Evolutionary conservation across 768 basidiomycete genomes (phyloP).

Genomic region (Candolleomyces aberdarensis): DNA sequence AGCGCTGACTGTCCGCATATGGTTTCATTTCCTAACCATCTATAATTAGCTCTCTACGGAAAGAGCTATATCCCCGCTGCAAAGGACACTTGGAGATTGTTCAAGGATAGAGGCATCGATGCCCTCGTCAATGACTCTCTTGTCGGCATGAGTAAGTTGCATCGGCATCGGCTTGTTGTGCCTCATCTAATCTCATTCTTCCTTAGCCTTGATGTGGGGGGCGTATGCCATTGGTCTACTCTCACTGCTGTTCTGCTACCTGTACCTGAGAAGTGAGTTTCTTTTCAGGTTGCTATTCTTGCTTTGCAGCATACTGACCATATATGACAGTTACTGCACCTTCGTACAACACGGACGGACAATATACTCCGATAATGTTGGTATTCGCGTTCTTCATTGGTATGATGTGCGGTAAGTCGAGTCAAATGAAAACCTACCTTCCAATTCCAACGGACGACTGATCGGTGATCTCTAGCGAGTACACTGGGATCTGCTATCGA

Average conservation of each 20-base stretch:
- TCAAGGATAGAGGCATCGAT: slow-evolving; percentile 76
- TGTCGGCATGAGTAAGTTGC: slow-evolving; percentile 65
- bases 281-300: background rate
- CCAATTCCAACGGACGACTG: slow-evolving; percentile 2
- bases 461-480: slow-evolving; percentile 39
- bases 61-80: slow-evolving; percentile 80
- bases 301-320: background rate
- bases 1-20: background rate
- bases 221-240: slow-evolving; percentile 74
- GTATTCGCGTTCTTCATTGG: slow-evolving; percentile 83
- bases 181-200: background rate
- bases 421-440: background rate
- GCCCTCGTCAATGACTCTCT: slow-evolving; percentile 82
- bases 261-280: slow-evolving; percentile 67
- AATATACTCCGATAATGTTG: slow-evolving; percentile 75
- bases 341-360: slow-evolving; percentile 67
- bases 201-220: slow-evolving; percentile 71
- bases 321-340: slow-evolving; percentile 59
- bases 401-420: slow-evolving; percentile 58
- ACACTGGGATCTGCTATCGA: slow-evolving; percentile 75
- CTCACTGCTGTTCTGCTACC: slow-evolving; percentile 70
- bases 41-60: slow-evolving; percentile 66
- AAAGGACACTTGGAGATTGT: slow-evolving; percentile 78
- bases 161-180: background rate
- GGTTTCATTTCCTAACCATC: background rate